Percentiles rank a stretch among this genome's conserved stretches.
Evolutionary conservation across 495 filamentous ascomycete genomes (phyloP).

Genomic region (Chlorociboria aeruginascens): DNA sequence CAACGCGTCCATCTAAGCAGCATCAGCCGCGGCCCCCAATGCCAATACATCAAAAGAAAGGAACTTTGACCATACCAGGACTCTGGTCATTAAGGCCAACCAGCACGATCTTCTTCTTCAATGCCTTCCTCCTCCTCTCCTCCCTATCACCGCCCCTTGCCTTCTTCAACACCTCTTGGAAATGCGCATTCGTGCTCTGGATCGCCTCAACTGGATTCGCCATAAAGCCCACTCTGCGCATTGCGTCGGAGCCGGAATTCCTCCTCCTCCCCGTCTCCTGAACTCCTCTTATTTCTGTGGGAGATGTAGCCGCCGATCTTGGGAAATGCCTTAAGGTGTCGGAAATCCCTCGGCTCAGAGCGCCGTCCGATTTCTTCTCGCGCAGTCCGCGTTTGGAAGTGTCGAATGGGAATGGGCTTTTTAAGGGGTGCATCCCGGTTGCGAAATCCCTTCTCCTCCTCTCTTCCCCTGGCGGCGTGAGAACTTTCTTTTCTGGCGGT

Average conservation of each 20-base stretch:
- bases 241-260: background rate
- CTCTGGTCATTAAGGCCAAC: conserved; percentile 9
- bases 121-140: conserved; percentile 5
- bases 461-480: background rate
- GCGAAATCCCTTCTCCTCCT: background rate
- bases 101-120: conserved; percentile 14
- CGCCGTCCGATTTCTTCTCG: background rate
- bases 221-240: background rate
- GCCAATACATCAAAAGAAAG: too few relatives aligned
- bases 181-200: conserved; percentile 1
- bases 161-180: conserved; percentile 1
- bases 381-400: background rate
- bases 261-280: background rate
- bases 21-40: too few relatives aligned
- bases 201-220: background rate
- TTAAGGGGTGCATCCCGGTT: conserved; percentile 7
- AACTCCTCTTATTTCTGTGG: background rate
- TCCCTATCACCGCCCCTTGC: background rate
- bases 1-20: too few relatives aligned
- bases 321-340: background rate
- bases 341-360: background rate
- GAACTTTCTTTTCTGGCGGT: background rate
- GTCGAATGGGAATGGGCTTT: conserved; percentile 8
- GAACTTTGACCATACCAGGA: background rate
- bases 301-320: background rate